phyloP scores from a whole-genome alignment of 371 early-diverging fungal genomes.

The Mucor lusitanicus region DNA sequence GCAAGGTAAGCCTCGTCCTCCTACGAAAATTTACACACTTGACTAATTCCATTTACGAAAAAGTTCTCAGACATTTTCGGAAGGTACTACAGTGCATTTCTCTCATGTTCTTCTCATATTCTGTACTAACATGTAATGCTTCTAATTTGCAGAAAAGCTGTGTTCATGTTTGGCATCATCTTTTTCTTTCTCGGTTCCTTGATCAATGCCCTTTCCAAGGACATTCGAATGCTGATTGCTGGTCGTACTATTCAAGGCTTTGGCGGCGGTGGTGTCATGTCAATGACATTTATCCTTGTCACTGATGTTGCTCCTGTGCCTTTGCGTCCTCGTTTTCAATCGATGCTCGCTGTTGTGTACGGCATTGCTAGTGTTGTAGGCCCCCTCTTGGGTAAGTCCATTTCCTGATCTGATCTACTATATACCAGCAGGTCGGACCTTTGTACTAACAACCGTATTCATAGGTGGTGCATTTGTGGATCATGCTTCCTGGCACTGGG shows the following conservation, averaged over 20 bases:
- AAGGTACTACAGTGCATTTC: constrained; percentile 18
- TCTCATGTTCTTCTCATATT: not conserved
- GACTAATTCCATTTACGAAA: not conserved
- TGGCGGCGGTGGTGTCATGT: constrained; percentile 72
- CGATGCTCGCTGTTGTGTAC: constrained; percentile 62
- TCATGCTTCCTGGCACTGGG: constrained; percentile 72
- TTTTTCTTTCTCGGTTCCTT: constrained; percentile 59
- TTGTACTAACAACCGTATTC: constrained; percentile 1
- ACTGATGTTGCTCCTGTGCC: constrained; percentile 70
- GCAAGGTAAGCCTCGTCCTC: constrained; percentile 44
- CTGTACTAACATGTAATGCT: not conserved
- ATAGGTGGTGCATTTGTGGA: constrained; percentile 74
- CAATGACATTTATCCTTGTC: constrained; percentile 75
- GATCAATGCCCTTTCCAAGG: constrained; percentile 52
- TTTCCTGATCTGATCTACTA: constrained; percentile 8
- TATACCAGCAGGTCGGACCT: not conserved
- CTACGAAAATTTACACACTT: not conserved
- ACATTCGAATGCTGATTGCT: constrained; percentile 64
- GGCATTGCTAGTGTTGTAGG: constrained; percentile 75
- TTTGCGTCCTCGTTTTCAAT: constrained; percentile 69
- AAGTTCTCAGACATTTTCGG: constrained; percentile 70
- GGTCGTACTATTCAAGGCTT: constrained; percentile 74
- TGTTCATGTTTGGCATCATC: constrained; percentile 45
- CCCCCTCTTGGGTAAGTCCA: constrained; percentile 49
- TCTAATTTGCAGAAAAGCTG: constrained; percentile 45